A percentile compares a stretch with the other conserved stretches of the same genome.
Evolutionary conservation across 257 asterid species (phyloP).

Genomic region (Vinca minor): DNA sequence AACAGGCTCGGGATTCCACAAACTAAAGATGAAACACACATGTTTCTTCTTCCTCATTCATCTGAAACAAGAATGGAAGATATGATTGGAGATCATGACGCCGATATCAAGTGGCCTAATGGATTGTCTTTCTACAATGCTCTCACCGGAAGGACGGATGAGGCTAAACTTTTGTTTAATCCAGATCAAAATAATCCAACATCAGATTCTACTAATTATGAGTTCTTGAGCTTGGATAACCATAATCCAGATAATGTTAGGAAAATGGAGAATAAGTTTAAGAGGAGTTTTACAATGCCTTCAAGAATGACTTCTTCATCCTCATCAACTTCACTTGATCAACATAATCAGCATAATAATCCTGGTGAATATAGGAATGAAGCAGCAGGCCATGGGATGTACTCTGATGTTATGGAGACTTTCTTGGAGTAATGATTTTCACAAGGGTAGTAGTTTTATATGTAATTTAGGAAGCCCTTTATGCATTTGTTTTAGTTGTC

Average conservation of each 20-base stretch:
- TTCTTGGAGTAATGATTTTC: slow-evolving; percentile 56
- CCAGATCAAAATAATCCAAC: slow-evolving; percentile 27
- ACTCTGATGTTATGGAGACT: slow-evolving; percentile 80
- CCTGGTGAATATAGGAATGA: slow-evolving; percentile 66
- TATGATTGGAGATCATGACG: slow-evolving; percentile 58
- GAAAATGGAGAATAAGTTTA: slow-evolving; percentile 66
- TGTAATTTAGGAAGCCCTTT: slow-evolving; percentile 34
- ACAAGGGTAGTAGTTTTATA: neutral
- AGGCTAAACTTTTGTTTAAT: slow-evolving; percentile 61
- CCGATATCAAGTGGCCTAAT: slow-evolving; percentile 92
- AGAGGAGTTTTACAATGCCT: slow-evolving; percentile 82
- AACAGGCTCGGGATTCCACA: slow-evolving; percentile 46
- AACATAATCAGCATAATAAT: slow-evolving; percentile 28
- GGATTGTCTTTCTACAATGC: slow-evolving; percentile 75
- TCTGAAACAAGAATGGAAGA: slow-evolving; percentile 55
- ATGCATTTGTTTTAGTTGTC: slow-evolving; percentile 21
- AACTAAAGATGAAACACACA: slow-evolving; percentile 64
- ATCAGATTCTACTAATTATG: slow-evolving; percentile 27
- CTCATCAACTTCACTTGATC: slow-evolving; percentile 67
- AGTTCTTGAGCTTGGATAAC: slow-evolving; percentile 73
- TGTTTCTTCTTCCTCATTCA: slow-evolving; percentile 77
- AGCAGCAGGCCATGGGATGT: slow-evolving; percentile 38
- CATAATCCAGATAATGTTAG: slow-evolving; percentile 32
- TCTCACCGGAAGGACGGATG: slow-evolving; percentile 60
- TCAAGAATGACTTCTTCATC: slow-evolving; percentile 73